These are phyloP conservation scores for Diaporthe amygdali DNA, from an alignment of 2,329 filamentous ascomycete genomes.

Conservation along the genomic window DNA sequence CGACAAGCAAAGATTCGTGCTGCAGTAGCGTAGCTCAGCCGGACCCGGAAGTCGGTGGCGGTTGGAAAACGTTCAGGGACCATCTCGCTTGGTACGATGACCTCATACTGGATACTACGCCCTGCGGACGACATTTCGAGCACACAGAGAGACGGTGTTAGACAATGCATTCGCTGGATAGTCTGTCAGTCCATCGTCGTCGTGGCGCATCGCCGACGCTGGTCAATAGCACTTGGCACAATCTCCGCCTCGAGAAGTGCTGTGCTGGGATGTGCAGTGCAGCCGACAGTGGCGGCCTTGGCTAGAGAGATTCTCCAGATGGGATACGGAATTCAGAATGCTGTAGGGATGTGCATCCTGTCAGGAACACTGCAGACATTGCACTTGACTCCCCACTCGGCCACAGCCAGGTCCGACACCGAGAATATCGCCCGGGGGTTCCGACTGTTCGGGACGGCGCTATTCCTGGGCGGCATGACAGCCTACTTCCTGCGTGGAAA, in stretches of 20 bases:
- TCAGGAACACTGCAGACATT: background rate
- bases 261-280: background rate
- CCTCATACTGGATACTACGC: background rate
- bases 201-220: background rate
- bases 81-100: background rate
- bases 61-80: background rate
- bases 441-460: background rate
- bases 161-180: background rate
- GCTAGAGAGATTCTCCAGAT: background rate
- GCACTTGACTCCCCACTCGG: background rate
- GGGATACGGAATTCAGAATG: background rate
- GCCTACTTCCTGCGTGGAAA: no score
- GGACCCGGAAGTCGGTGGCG: background rate
- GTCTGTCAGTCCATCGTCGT: background rate
- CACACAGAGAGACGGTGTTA: background rate
- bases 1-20: background rate
- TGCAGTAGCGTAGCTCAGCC: background rate
- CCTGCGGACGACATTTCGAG: background rate
- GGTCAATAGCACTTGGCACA: background rate
- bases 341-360: background rate
- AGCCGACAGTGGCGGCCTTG: background rate
- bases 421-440: conserved; percentile 3
- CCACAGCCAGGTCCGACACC: background rate
- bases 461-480: background rate
- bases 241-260: background rate